Base-by-base conservation (phyloP, 306 rosid genomes). In the Cucurbita pepo region DNA sequence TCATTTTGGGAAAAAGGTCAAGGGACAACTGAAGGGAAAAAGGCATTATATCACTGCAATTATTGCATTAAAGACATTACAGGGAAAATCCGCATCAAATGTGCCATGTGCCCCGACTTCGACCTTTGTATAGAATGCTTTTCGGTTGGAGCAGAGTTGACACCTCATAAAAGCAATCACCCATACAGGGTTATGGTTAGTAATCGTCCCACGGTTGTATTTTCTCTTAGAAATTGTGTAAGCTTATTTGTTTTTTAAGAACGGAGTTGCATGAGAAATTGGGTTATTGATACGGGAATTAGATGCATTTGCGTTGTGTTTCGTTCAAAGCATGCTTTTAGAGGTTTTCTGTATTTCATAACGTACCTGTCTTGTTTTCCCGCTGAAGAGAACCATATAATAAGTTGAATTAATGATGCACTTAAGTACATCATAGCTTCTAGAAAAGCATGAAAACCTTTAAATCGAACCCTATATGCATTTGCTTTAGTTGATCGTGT, bases 1-100 rank as follows among this genome's bases (percentile, higher is more conserved):
- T 63, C 5, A 15, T 9, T 76, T 59, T 75, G 69, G 75, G 81
- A 71, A 22, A 51, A 80, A 95, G 99, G 97, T 71, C 99, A 83
- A 79, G 99, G 92, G 65, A 18, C 88, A 55, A 80, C 88, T 75
- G 99, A 91, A 53, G 97, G 97, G 50, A 94, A 94, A 72, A 85
- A 81, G 80, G 99, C 95, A 69, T 73, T 85, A 79, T 91, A 95
- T 82, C 99, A 95, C 80, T 95, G 99, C 87, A 95, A 95, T 77
- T 95, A 91, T 79, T 95, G 99, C 83, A 88, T 91, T 82, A 95
- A 95, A 83, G 99, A 95, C 80, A 89, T 95, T 76, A 85, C 97
- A 0, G 99, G 99, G 63, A 95, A 89, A 82, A 85, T 95, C 75
- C 96, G 95, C 40, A 95, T 91, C 69, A 95, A 95, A 86, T 95